Evolutionary conservation across 1,284 basidiomycete species (phyloP).

Genomic region (Apiotrichum sp.): DNA sequence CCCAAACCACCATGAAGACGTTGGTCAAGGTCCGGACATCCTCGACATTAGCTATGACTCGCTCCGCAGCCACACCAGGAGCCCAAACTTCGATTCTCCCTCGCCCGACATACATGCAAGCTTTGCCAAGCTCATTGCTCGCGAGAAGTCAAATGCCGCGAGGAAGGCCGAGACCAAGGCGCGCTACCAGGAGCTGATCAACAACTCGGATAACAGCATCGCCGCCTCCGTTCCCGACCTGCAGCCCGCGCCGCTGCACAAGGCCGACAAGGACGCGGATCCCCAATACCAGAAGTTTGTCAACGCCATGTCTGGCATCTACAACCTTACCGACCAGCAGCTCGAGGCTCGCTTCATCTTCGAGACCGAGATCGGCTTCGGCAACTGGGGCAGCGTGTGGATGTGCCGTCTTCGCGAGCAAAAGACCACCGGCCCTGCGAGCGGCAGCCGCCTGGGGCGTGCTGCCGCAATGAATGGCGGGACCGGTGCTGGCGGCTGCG

Average conservation of each 20-base stretch:
- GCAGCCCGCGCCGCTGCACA: too few relatives aligned
- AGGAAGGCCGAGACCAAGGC: not conserved
- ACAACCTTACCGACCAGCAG: conserved; percentile 34
- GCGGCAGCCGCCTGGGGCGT: conserved; percentile 19
- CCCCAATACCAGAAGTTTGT: conserved; percentile 3
- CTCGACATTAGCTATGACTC: not conserved
- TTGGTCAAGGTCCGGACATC: not conserved
- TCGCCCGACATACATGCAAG: not conserved
- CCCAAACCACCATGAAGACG: not conserved
- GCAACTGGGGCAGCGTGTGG: conserved; percentile 48
- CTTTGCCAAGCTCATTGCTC: not conserved
- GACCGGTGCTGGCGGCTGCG: conserved; percentile 47
- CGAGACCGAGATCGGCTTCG: conserved; percentile 40
- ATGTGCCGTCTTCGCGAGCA: conserved; percentile 23
- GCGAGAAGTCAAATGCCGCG: not conserved
- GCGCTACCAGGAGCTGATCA: not conserved
- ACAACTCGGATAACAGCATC: not conserved
- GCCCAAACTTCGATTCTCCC: not conserved
- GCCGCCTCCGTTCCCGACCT: not conserved
- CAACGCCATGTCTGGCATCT: conserved; percentile 4
- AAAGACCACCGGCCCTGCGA: not conserved
- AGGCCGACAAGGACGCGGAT: not conserved
- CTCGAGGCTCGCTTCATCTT: conserved; percentile 37
- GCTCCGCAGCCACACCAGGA: not conserved
- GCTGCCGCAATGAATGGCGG: conserved; percentile 25